Percentiles rank a stretch among this genome's conserved stretches.
phyloP scores from a whole-genome alignment of 441 rosid species.

The Gossypium lobatum region DNA sequence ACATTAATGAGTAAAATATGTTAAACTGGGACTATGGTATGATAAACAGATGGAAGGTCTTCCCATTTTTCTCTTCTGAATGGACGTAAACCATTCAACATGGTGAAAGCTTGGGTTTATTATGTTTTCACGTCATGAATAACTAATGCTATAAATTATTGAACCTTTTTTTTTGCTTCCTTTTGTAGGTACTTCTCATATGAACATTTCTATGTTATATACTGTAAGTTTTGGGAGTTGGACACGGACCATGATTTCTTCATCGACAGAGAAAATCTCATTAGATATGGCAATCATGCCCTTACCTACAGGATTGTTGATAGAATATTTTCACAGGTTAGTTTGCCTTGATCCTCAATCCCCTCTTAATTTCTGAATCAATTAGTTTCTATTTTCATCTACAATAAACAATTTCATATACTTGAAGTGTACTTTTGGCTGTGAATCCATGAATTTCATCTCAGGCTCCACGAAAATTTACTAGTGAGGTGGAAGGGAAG shows the following conservation, averaged over 20 bases:
- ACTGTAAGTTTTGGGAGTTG: constrained; percentile 62
- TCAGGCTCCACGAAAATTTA: constrained; percentile 51
- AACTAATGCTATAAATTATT: not conserved
- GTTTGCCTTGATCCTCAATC: constrained; percentile 15
- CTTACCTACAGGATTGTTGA: constrained; percentile 62
- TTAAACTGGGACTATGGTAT: not conserved
- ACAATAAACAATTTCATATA: not conserved
- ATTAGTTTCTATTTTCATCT: not conserved
- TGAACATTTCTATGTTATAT: constrained; percentile 64
- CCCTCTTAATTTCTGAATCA: not conserved
- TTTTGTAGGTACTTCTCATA: constrained; percentile 59
- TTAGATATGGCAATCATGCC: constrained; percentile 52
- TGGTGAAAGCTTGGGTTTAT: not conserved
- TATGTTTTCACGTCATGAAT: not conserved
- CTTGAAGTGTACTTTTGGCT: not conserved
- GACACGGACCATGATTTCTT: constrained; percentile 58
- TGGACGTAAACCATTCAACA: not conserved
- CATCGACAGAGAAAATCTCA: constrained; percentile 56
- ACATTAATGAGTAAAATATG: not conserved
- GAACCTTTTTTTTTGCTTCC: not conserved
- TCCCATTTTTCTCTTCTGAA: not conserved
- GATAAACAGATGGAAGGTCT: not conserved
- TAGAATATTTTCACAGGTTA: constrained; percentile 63
- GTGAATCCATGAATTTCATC: constrained; percentile 13
- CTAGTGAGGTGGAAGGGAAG: constrained; percentile 33